phyloP scores from a whole-genome alignment of 2,329 filamentous ascomycete genomes.

The Davidsoniella neocaledoniae region DNA sequence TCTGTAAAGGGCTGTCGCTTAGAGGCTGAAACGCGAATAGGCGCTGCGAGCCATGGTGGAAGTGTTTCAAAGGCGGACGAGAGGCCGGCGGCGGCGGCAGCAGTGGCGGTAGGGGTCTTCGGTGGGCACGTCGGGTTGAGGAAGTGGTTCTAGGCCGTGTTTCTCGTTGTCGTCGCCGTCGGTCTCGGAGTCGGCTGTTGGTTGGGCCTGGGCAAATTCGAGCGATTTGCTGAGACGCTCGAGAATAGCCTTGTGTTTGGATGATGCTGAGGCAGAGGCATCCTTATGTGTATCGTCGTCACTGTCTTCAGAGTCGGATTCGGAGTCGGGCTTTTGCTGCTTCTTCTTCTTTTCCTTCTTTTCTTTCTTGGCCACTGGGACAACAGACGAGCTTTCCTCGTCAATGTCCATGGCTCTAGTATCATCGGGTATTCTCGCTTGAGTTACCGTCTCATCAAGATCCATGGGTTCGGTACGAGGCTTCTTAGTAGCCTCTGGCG shows the following conservation, averaged over 20 bases:
- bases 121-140: slow-evolving; percentile 52
- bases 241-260: slow-evolving; percentile 16
- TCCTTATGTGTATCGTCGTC: not conserved
- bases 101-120: slow-evolving; percentile 38
- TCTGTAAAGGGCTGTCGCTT: slow-evolving; percentile 42
- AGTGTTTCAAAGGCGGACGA: slow-evolving; percentile 53
- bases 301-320: slow-evolving; percentile 1
- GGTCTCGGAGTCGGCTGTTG: slow-evolving; percentile 17
- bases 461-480: not conserved
- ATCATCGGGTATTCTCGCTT: slow-evolving; percentile 14
- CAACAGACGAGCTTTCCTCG: slow-evolving; percentile 14
- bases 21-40: slow-evolving; percentile 49
- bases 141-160: slow-evolving; percentile 64
- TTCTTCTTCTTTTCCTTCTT: slow-evolving; percentile 21
- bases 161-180: slow-evolving; percentile 27
- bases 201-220: slow-evolving; percentile 20
- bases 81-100: slow-evolving; percentile 39
- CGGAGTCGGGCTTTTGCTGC: slow-evolving; percentile 14
- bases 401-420: slow-evolving; percentile 4
- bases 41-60: slow-evolving; percentile 64
- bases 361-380: slow-evolving; percentile 9
- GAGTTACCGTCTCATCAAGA: not conserved
- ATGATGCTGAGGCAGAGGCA: not conserved
- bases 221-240: slow-evolving; percentile 18
- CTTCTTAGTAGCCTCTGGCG: not conserved